Base-by-base conservation (phyloP, 148 eudicot species). In the Simmondsia chinensis region DNA sequence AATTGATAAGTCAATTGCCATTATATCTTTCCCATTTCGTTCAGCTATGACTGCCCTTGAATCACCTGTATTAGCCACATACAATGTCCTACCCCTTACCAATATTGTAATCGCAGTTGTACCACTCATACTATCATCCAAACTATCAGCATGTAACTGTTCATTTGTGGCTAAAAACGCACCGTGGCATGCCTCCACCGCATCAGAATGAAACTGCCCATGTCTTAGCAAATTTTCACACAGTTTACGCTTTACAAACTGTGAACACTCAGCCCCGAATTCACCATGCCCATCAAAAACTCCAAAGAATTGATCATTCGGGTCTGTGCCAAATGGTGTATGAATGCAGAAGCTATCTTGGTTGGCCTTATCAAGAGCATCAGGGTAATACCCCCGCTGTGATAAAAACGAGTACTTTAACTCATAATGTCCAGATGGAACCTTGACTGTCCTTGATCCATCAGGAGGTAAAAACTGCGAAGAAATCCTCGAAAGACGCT, bases 111-210 rank as follows among this genome's bases (percentile, higher is more conserved):
- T 61, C 12, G 97, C 94, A 52, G 97, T 91, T 10, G 97, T 91
- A 35, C 97, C 97, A 54, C 97, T 91, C 97, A 91, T 91, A 63
- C 88, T 85, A 66, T 91, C 97, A 62, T 91, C 97, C 55, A 91
- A 29, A 43, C 23, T 58, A 54, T 91, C 95, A 50, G 76, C 79
- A 65, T 91, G 95, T 62, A 91, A 60, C 74, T 91, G 94, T 3
- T 72, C 64, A 68, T 85, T 91, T 34, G 97, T 91, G 20, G 76
- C 54, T 57, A 91, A 45, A 36, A 79, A 91, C 19, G 97, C 76
- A 20, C 80, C 63, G 69, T 82, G 93, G 40, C 85, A 85, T 4
- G 97, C 95, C 50, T 91, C 95, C 38, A 79, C 76, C 15, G 95
- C 77, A 66, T 91, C 94, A 6, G 25, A 45, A 34, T 64, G 70